Evolutionary conservation across 116 monocot species (phyloP).

Genomic region (Phalaenopsis hybrid): DNA sequence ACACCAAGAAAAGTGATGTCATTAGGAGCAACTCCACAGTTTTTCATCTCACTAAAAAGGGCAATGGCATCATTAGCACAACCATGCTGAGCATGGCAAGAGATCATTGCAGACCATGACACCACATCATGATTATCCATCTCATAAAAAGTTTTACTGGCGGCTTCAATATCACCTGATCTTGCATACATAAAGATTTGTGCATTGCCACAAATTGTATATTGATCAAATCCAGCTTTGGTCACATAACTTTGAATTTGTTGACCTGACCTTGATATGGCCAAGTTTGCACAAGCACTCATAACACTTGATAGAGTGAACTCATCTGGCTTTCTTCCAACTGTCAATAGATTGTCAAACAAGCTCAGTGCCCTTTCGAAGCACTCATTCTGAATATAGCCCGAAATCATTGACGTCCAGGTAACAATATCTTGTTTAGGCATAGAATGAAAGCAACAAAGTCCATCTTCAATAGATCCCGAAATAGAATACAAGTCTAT

Average conservation of each 20-base stretch:
- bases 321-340: constrained; percentile 22
- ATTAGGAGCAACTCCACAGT: constrained; percentile 20
- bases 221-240: constrained; percentile 20
- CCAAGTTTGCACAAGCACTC: constrained; percentile 37
- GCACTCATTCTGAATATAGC: constrained; percentile 23
- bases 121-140: constrained; percentile 29
- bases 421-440: constrained; percentile 29
- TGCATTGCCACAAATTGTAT: constrained; percentile 21
- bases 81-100: constrained; percentile 38
- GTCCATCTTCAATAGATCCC: constrained; percentile 14
- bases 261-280: constrained; percentile 15
- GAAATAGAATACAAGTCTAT: constrained; percentile 19
- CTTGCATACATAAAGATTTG: constrained; percentile 38
- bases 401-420: constrained; percentile 29
- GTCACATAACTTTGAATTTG: constrained; percentile 23
- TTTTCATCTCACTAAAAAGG: constrained; percentile 33
- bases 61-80: constrained; percentile 32
- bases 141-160: constrained; percentile 27
- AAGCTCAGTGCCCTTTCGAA: constrained; percentile 21
- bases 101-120: constrained; percentile 42
- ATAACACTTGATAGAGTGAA: constrained; percentile 30
- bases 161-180: constrained; percentile 36
- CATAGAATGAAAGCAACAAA: constrained; percentile 17
- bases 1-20: constrained; percentile 35
- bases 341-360: constrained; percentile 14